Evolutionary conservation across 2,329 filamentous ascomycete species (phyloP).

Genomic region (Ophiostoma sp.): DNA sequence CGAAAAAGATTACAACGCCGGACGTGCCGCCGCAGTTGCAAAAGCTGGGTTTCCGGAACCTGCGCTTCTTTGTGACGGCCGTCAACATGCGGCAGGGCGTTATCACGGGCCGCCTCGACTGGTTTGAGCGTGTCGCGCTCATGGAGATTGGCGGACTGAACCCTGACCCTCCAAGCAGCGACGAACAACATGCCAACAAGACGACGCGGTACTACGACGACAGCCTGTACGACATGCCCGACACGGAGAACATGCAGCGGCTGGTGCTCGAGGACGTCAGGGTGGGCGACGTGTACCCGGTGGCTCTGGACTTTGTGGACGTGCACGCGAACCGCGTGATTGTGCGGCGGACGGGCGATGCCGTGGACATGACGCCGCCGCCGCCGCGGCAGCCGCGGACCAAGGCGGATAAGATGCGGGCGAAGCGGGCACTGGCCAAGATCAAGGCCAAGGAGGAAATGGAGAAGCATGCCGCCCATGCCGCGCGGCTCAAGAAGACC

Average conservation of each 20-base stretch:
- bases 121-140: slow-evolving; percentile 45
- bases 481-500: background rate
- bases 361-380: background rate
- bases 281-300: slow-evolving; percentile 51
- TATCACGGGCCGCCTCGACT: slow-evolving; percentile 44
- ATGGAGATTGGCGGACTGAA: slow-evolving; percentile 39
- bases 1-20: background rate
- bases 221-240: background rate
- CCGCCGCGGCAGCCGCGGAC: background rate
- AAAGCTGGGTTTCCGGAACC: slow-evolving; percentile 38
- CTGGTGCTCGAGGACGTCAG: slow-evolving; percentile 40
- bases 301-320: slow-evolving; percentile 51
- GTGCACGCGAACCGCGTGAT: slow-evolving; percentile 43
- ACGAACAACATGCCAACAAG: background rate
- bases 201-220: background rate
- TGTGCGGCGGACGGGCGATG: slow-evolving; percentile 35
- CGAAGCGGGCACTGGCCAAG: background rate
- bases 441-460: background rate
- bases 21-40: background rate
- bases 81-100: slow-evolving; percentile 32
- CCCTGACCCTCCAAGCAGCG: background rate
- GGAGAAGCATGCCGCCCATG: background rate
- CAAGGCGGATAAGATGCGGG: slow-evolving; percentile 1
- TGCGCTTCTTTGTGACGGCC: slow-evolving; percentile 45
- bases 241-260: background rate